Evolutionary conservation across 2,329 filamentous ascomycete genomes (phyloP).

Genomic region (Nothophoma quercina): DNA sequence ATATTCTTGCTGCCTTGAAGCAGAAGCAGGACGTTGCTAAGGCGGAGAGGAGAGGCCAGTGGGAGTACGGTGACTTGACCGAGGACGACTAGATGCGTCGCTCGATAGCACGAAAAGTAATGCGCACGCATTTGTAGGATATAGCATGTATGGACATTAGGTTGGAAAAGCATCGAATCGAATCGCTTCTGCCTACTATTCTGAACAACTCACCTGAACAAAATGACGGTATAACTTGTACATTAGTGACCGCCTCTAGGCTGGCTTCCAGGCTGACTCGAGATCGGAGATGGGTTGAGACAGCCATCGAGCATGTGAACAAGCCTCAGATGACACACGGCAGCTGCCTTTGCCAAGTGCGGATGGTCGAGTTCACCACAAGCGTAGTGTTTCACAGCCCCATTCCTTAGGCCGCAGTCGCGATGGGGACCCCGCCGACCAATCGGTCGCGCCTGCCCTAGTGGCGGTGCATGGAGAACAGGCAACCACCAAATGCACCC

Average conservation of each 20-base stretch:
- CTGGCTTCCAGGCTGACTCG: background rate
- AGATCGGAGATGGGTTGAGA: background rate
- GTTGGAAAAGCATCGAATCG: conserved; percentile 7
- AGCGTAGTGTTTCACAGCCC: conserved; percentile 14
- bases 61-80: conserved; percentile 97
- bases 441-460: conserved; percentile 7
- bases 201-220: background rate
- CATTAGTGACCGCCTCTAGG: background rate
- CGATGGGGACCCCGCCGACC: conserved; percentile 9
- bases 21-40: conserved; percentile 81
- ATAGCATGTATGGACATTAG: conserved; percentile 12
- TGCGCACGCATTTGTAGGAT: conserved; percentile 12
- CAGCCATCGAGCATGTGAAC: conserved; percentile 7
- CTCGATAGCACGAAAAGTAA: conserved; percentile 9
- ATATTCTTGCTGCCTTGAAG: conserved; percentile 75
- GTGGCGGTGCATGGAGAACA: conserved; percentile 16
- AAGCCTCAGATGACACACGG: conserved; percentile 3
- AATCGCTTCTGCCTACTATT: conserved; percentile 1
- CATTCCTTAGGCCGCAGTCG: conserved; percentile 13
- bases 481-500: conserved; percentile 17
- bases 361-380: background rate
- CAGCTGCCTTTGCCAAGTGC: conserved; percentile 5
- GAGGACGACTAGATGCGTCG: conserved; percentile 57
- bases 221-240: background rate
- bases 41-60: conserved; percentile 82